These are phyloP conservation scores for Lunularia cruciata DNA, from an alignment of 225 moss, liverwort and hornwort species.

Conservation along the genomic window DNA sequence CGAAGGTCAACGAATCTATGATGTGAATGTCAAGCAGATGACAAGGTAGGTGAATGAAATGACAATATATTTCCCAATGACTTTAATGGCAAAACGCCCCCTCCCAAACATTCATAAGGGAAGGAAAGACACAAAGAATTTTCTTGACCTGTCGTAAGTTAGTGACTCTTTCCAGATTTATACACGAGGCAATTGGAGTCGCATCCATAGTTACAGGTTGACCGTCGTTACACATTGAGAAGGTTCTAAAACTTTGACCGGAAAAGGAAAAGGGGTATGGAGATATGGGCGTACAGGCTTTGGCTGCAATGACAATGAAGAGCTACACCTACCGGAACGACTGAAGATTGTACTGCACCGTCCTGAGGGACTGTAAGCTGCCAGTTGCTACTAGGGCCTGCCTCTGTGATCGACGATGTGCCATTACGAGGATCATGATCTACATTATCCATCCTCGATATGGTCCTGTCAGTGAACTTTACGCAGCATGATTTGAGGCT, in stretches of 20 bases:
- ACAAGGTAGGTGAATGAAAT: too few relatives aligned
- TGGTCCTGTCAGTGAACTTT: slow-evolving; percentile 98
- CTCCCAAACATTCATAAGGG: too few relatives aligned
- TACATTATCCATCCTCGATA: slow-evolving; percentile 60
- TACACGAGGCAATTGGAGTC: too few relatives aligned
- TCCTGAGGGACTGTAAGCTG: slow-evolving; percentile 13
- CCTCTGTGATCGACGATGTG: slow-evolving; percentile 22
- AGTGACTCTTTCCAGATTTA: too few relatives aligned
- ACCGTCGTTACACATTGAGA: too few relatives aligned
- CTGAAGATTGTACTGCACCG: slow-evolving; percentile 14
- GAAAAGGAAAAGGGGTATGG: neutral
- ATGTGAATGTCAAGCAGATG: too few relatives aligned
- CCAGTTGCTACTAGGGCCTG: slow-evolving; percentile 4
- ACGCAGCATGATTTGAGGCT: slow-evolving; percentile 65
- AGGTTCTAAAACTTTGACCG: neutral
- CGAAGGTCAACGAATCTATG: too few relatives aligned
- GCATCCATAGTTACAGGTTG: too few relatives aligned
- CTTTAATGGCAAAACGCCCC: too few relatives aligned
- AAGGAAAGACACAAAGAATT: too few relatives aligned
- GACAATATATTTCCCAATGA: too few relatives aligned
- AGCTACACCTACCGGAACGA: neutral
- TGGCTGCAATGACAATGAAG: slow-evolving; percentile 15
- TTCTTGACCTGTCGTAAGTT: too few relatives aligned
- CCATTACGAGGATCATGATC: slow-evolving; percentile 19
- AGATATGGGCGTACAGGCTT: slow-evolving; percentile 40